Percentiles rank a stretch among this genome's conserved stretches.
Evolutionary conservation across 1,139 yeast species (phyloP).

Genomic region (Petasospora fabianii): DNA sequence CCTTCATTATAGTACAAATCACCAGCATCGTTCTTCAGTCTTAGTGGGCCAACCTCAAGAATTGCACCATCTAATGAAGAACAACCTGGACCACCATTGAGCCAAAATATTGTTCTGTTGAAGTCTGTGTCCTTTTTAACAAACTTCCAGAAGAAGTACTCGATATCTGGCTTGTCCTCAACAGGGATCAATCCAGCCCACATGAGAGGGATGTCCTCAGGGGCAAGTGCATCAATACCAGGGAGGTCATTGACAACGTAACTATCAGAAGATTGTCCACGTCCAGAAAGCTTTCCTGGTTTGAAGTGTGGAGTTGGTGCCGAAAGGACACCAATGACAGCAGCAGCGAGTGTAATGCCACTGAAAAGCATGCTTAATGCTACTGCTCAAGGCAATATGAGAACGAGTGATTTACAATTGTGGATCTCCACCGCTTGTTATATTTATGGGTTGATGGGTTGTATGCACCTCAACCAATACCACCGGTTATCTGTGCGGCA

Average conservation of each 20-base stretch:
- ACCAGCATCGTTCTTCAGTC: slow-evolving; percentile 38
- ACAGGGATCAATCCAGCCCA: slow-evolving; percentile 62
- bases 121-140: slow-evolving; percentile 29
- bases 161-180: slow-evolving; percentile 25
- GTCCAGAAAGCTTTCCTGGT: too few species aligned
- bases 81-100: slow-evolving; percentile 97
- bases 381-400: too few species aligned
- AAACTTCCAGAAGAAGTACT: slow-evolving; percentile 82
- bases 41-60: slow-evolving; percentile 86
- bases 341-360: too few species aligned
- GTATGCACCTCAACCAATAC: too few species aligned
- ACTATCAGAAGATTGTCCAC: too few species aligned
- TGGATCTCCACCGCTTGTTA: too few species aligned
- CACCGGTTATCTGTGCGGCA: too few species aligned
- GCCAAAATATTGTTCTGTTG: slow-evolving; percentile 60
- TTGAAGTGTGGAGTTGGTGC: too few species aligned
- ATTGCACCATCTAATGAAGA: slow-evolving; percentile 97
- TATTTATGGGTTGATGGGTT: too few species aligned
- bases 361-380: too few species aligned
- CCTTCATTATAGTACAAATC: slow-evolving; percentile 56
- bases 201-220: slow-evolving; percentile 37
- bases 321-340: too few species aligned
- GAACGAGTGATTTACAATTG: too few species aligned
- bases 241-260: slow-evolving; percentile 13
- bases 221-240: slow-evolving; percentile 18